phyloP scores from a whole-genome alignment of 2,329 filamentous ascomycete genomes.

The Pestalotiopsis sp. region DNA sequence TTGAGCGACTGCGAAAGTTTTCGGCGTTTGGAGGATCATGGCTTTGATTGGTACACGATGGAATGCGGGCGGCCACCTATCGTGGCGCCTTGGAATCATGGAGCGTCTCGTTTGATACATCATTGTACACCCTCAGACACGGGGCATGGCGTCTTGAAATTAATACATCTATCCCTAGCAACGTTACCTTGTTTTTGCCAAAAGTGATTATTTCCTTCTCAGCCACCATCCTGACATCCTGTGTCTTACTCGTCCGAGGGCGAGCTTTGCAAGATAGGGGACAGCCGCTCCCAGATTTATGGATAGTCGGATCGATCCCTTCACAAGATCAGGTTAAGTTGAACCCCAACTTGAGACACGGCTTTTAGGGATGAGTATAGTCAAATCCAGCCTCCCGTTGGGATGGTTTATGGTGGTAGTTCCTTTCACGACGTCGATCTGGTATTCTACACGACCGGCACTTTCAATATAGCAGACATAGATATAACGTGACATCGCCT shows the following conservation, averaged over 20 bases:
- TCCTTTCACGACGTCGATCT: too few species aligned
- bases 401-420: too few species aligned
- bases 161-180: slow-evolving; percentile 3
- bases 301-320: too few species aligned
- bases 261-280: not conserved
- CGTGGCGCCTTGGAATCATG: not conserved
- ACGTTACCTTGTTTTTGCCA: not conserved
- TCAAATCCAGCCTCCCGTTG: too few species aligned
- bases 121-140: slow-evolving; percentile 10
- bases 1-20: not conserved
- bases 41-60: slow-evolving; percentile 3
- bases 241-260: not conserved
- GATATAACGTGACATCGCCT: too few species aligned
- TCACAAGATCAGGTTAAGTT: too few species aligned
- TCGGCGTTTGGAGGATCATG: not conserved
- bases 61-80: not conserved
- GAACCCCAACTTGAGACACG: too few species aligned
- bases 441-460: too few species aligned
- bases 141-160: slow-evolving; percentile 16
- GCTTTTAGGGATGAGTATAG: too few species aligned
- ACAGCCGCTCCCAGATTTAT: too few species aligned
- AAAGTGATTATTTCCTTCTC: slow-evolving; percentile 17
- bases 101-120: slow-evolving; percentile 11
- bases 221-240: slow-evolving; percentile 1
- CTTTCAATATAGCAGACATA: too few species aligned